phyloP scores from a whole-genome alignment of 805 yeast genomes.

The Starmerella asiatica region DNA sequence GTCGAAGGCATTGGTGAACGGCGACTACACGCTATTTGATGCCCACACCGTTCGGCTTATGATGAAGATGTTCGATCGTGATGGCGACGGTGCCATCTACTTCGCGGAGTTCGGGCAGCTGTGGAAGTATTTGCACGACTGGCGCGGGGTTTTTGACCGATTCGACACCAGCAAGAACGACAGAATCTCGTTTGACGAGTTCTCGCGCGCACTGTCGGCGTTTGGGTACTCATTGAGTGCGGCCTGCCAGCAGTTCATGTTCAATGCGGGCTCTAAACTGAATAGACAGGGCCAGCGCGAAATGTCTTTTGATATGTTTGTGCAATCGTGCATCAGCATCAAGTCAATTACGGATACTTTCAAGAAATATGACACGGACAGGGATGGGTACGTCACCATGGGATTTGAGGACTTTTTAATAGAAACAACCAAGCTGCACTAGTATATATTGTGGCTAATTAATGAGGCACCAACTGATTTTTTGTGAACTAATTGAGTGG shows the following conservation, averaged over 20 bases:
- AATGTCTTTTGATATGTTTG: constrained; percentile 67
- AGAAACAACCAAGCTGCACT: constrained; percentile 26
- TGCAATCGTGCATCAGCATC: constrained; percentile 65
- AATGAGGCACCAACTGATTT: too few relatives aligned
- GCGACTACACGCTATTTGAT: constrained; percentile 50
- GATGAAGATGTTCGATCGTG: constrained; percentile 49
- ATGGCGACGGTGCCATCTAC: constrained; percentile 33
- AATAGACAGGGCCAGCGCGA: constrained; percentile 24
- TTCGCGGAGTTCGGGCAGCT: constrained; percentile 51
- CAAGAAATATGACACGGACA: constrained; percentile 60
- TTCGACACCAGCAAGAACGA: constrained; percentile 49
- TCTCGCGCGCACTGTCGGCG: constrained; percentile 44
- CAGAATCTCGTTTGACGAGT: constrained; percentile 53
- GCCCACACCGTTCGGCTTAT: constrained; percentile 46
- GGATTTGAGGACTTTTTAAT: constrained; percentile 29
- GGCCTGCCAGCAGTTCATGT: constrained; percentile 44
- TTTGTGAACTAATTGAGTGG: too few relatives aligned
- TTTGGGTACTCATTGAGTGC: constrained; percentile 53
- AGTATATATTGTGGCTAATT: too few relatives aligned
- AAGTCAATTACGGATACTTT: constrained; percentile 65
- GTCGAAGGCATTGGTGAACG: constrained; percentile 44
- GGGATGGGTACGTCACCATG: constrained; percentile 41
- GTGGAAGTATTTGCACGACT: constrained; percentile 55
- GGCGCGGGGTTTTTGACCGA: constrained; percentile 49
- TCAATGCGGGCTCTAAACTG: constrained; percentile 39